Conservation (phyloP, 768 basidiomycete genomes). For the Rubroboletus pulcherrimus region DNA sequence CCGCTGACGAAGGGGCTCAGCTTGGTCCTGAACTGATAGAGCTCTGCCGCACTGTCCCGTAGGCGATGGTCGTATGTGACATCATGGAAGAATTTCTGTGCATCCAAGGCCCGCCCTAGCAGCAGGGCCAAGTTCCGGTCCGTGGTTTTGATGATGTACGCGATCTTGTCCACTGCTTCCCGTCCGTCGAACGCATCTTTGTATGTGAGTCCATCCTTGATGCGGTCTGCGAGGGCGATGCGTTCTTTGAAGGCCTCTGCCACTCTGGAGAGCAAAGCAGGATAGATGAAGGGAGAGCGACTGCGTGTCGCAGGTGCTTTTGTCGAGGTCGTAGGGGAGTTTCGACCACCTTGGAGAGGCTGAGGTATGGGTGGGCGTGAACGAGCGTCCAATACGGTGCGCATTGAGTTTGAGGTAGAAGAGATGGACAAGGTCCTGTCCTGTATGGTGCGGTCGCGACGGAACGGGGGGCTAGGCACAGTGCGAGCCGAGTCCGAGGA, state of each 20-base stretch:
- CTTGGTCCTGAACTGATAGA: constrained; percentile 90
- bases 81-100: constrained; percentile 99
- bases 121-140: constrained; percentile 94
- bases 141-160: constrained; percentile 97
- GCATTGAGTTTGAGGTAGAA: constrained; percentile 49
- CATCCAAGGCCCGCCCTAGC: constrained; percentile 92
- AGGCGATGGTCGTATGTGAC: constrained; percentile 98
- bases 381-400: constrained; percentile 41
- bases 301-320: constrained; percentile 36
- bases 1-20: constrained; percentile 84
- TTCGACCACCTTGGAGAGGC: constrained; percentile 37
- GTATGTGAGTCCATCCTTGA: constrained; percentile 95
- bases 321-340: constrained; percentile 34
- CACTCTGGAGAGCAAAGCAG: constrained; percentile 92
- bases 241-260: constrained; percentile 90
- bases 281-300: constrained; percentile 81
- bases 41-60: constrained; percentile 80
- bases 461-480: constrained; percentile 47
- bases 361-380: constrained; percentile 34
- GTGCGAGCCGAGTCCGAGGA: constrained; percentile 72
- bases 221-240: constrained; percentile 68
- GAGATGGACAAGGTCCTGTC: constrained; percentile 80
- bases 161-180: constrained; percentile 95
- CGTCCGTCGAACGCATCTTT: constrained; percentile 96
- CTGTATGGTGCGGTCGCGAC: constrained; percentile 57